Evolutionary conservation across 2,329 filamentous ascomycete genomes (phyloP).

Genomic region (Mycosphaerelloides madeirae): DNA sequence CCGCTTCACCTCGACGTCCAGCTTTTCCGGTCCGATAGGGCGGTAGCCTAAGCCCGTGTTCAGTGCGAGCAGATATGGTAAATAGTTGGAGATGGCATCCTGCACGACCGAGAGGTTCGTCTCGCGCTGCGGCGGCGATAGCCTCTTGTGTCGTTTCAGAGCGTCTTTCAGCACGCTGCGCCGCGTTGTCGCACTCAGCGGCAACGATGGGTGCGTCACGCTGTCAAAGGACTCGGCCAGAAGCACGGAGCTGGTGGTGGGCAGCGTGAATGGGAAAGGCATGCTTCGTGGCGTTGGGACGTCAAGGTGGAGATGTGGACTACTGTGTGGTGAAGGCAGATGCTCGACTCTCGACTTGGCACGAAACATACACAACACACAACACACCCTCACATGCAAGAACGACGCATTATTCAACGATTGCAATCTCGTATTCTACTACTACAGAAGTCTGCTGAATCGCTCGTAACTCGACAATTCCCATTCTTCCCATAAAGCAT

Average conservation of each 20-base stretch:
- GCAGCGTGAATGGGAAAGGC: constrained; percentile 84
- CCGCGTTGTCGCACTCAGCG: constrained; percentile 73
- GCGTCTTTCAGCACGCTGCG: constrained; percentile 77
- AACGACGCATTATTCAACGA: too few relatives aligned
- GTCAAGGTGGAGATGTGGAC: not conserved
- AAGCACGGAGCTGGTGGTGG: constrained; percentile 82
- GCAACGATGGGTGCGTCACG: constrained; percentile 82
- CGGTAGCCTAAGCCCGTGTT: constrained; percentile 59
- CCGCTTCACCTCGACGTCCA: constrained; percentile 64
- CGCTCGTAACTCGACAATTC: too few relatives aligned
- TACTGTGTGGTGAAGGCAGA: not conserved
- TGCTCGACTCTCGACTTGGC: not conserved
- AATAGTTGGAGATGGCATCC: constrained; percentile 66
- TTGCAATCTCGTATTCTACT: too few relatives aligned
- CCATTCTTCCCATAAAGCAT: constrained; percentile 7
- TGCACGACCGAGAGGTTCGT: constrained; percentile 67
- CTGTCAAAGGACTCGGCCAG: constrained; percentile 74
- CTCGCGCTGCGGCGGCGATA: constrained; percentile 66
- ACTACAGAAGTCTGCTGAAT: too few relatives aligned
- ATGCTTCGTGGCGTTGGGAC: constrained; percentile 44
- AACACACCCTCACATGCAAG: too few relatives aligned
- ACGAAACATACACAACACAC: not conserved
- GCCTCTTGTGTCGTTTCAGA: constrained; percentile 83
- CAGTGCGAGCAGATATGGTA: constrained; percentile 77
- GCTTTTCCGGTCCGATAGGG: constrained; percentile 52